Evolutionary conservation across 352 stramenopile genomes (phyloP).

Genomic region (Elongisporangium anandrum): DNA sequence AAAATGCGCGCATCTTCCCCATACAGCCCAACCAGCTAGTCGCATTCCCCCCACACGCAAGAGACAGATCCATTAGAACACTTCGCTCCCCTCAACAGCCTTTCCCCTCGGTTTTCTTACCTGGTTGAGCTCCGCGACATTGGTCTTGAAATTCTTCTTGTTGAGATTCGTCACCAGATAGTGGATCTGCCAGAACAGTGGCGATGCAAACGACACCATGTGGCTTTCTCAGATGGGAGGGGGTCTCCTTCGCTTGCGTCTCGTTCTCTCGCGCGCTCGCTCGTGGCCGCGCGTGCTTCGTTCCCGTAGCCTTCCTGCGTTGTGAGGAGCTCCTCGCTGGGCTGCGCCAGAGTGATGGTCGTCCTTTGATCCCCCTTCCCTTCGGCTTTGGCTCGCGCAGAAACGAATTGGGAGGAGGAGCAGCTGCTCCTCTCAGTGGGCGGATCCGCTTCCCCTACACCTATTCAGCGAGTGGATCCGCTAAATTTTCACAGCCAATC

Average conservation of each 20-base stretch:
- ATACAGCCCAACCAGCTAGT: slow-evolving; percentile 87
- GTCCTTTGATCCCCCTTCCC: slow-evolving; percentile 1
- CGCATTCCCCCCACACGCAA: neutral
- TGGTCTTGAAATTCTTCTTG: slow-evolving; percentile 94
- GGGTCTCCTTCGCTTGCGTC: slow-evolving; percentile 2
- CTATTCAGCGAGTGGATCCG: neutral
- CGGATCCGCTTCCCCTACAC: slow-evolving; percentile 1
- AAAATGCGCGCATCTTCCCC: slow-evolving; percentile 90
- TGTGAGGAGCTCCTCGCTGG: neutral
- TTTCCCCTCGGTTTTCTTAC: slow-evolving; percentile 17
- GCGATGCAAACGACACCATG: slow-evolving; percentile 90
- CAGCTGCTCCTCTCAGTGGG: neutral
- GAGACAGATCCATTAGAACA: slow-evolving; percentile 7
- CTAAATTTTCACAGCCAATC: slow-evolving; percentile 13
- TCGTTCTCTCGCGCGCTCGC: neutral
- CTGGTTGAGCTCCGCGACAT: slow-evolving; percentile 91
- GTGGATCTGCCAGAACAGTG: slow-evolving; percentile 93
- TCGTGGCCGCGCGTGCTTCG: neutral
- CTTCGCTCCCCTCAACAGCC: neutral
- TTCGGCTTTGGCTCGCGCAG: slow-evolving; percentile 5
- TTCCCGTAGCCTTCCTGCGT: neutral
- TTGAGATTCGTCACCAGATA: slow-evolving; percentile 91
- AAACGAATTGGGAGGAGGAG: neutral
- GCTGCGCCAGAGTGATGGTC: slow-evolving; percentile 23
- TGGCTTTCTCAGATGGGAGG: slow-evolving; percentile 8